Evolutionary conservation across 2,329 filamentous ascomycete species (phyloP).

Genomic region (Coniella vitis): DNA sequence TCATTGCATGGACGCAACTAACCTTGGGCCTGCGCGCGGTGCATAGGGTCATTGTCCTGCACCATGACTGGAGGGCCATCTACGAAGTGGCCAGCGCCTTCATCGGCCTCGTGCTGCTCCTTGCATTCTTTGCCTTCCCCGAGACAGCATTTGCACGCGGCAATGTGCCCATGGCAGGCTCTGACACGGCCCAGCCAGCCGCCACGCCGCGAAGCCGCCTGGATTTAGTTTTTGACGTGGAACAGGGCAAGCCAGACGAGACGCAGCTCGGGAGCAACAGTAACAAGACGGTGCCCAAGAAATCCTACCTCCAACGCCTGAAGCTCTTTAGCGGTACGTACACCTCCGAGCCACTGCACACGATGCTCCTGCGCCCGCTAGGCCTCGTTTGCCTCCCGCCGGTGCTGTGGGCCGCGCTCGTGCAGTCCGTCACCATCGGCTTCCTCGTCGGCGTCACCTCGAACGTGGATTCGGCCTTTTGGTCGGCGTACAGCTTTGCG

Average conservation of each 20-base stretch:
- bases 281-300: slow-evolving; percentile 17
- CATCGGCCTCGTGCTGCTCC: slow-evolving; percentile 38
- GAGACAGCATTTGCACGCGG: slow-evolving; percentile 43
- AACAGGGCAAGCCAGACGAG: slow-evolving; percentile 3
- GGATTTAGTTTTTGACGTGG: too few relatives aligned
- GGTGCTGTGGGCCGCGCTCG: slow-evolving; percentile 48
- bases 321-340: slow-evolving; percentile 33
- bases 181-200: neutral
- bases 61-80: slow-evolving; percentile 42
- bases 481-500: slow-evolving; percentile 34
- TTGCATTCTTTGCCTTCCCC: slow-evolving; percentile 47
- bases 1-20: too few relatives aligned
- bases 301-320: slow-evolving; percentile 30
- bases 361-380: slow-evolving; percentile 43
- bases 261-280: slow-evolving; percentile 11
- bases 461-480: slow-evolving; percentile 41
- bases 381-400: slow-evolving; percentile 43
- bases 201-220: too few relatives aligned
- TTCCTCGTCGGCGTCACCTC: slow-evolving; percentile 49
- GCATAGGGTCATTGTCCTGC: slow-evolving; percentile 36
- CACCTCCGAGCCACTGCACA: slow-evolving; percentile 40
- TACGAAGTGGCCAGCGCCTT: slow-evolving; percentile 45
- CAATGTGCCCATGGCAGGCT: slow-evolving; percentile 5
- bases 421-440: slow-evolving; percentile 48
- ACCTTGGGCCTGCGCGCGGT: too few relatives aligned